Conservation (phyloP, 768 basidiomycete genomes). For the Strobilomyces dryophilus region DNA sequence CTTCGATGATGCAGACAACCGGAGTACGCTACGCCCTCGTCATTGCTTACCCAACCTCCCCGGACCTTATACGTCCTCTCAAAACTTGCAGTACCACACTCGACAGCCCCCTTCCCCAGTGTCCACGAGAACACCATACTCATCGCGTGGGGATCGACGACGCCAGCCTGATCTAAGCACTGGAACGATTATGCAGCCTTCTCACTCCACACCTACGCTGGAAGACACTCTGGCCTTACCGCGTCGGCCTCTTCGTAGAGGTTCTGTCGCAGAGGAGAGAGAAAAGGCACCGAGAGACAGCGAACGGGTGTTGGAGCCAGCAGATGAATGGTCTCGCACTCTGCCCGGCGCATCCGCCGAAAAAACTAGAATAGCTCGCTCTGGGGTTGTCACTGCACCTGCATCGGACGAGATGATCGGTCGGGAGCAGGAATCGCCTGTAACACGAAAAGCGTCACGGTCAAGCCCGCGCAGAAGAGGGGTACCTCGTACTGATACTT, state of each 20-base stretch:
- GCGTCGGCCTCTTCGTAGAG: constrained; percentile 26
- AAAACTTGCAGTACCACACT: constrained; percentile 34
- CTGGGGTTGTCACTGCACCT: constrained; percentile 13
- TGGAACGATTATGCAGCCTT: constrained; percentile 23
- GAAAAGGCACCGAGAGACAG: constrained; percentile 22
- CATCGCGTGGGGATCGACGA: constrained; percentile 25
- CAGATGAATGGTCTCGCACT: constrained; percentile 21
- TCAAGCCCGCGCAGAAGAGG: constrained; percentile 19
- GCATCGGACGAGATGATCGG: constrained; percentile 19
- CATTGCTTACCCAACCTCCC: constrained; percentile 27
- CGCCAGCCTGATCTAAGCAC: constrained; percentile 20
- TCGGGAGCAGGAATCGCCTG: constrained; percentile 19
- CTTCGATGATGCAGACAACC: constrained; percentile 53
- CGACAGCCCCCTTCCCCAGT: constrained; percentile 37
- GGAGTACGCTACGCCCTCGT: constrained; percentile 42
- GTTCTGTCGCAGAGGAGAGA: constrained; percentile 24
- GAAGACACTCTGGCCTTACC: constrained; percentile 27
- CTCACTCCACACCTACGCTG: constrained; percentile 26
- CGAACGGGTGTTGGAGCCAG: constrained; percentile 19
- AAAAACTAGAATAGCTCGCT: constrained; percentile 12
- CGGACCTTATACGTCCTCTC: constrained; percentile 33
- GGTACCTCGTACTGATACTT: constrained; percentile 14
- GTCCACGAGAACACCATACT: constrained; percentile 24
- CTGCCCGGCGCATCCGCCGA: constrained; percentile 13
- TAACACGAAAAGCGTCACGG: constrained; percentile 13